These are phyloP conservation scores for Acanthamoeba culbertsoni DNA, from an alignment of 208 protist genomes.

Conservation along the genomic window DNA sequence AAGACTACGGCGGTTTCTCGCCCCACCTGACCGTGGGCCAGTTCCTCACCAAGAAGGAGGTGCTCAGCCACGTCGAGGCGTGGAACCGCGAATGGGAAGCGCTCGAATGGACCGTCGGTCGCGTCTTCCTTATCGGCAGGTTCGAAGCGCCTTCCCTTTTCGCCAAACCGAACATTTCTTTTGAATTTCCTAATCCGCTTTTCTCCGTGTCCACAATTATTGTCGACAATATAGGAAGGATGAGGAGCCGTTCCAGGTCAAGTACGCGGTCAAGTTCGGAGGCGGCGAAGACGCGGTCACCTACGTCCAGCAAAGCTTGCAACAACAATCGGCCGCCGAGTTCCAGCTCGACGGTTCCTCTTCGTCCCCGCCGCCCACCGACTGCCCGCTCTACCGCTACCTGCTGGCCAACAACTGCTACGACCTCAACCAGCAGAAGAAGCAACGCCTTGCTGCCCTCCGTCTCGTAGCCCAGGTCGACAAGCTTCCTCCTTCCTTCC, in stretches of 20 bases:
- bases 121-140: slow-evolving; percentile 41
- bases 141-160: not conserved
- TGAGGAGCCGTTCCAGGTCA: slow-evolving; percentile 49
- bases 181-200: not conserved
- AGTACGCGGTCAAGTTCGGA: not conserved
- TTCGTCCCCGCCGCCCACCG: not conserved
- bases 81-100: not conserved
- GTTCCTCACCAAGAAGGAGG: slow-evolving; percentile 36
- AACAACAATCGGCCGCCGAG: not conserved
- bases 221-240: not conserved
- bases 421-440: not conserved
- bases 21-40: slow-evolving; percentile 51
- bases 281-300: not conserved
- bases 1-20: slow-evolving; percentile 28
- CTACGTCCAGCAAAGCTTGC: not conserved
- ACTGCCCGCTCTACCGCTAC: not conserved
- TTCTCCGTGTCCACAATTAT: not conserved
- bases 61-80: not conserved
- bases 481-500: not conserved
- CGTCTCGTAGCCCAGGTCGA: not conserved
- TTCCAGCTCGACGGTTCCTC: not conserved
- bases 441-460: not conserved
- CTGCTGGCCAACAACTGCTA: not conserved
- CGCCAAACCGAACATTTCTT: not conserved
- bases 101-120: not conserved